phyloP scores from a whole-genome alignment of 2,329 filamentous ascomycete species.

The Didymella arachidicola region DNA sequence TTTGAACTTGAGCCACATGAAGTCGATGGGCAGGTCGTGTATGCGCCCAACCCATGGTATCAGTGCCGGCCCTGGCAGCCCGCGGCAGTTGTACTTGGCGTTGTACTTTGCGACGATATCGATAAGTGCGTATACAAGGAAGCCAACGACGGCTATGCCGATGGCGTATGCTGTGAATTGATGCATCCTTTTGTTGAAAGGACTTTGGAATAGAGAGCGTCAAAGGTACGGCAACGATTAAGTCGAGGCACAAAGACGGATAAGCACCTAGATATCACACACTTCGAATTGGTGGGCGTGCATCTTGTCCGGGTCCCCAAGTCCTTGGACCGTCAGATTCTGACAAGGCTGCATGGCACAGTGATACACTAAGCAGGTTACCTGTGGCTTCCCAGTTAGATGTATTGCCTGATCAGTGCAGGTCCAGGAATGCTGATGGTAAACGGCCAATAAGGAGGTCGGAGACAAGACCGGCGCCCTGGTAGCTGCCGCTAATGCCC shows the following conservation, averaged over 20 bases:
- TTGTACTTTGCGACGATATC: slow-evolving; percentile 49
- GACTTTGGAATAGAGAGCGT: not conserved
- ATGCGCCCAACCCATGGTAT: slow-evolving; percentile 49
- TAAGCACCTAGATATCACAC: slow-evolving; percentile 30
- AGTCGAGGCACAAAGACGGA: slow-evolving; percentile 13
- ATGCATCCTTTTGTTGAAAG: slow-evolving; percentile 47
- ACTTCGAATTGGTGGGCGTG: slow-evolving; percentile 7
- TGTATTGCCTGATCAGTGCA: slow-evolving; percentile 4
- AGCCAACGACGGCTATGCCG: slow-evolving; percentile 49
- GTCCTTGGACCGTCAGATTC: slow-evolving; percentile 18
- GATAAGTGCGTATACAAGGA: slow-evolving; percentile 46
- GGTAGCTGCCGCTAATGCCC: not conserved
- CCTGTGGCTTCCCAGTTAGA: not conserved
- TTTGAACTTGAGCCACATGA: slow-evolving; percentile 62
- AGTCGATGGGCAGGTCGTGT: slow-evolving; percentile 48
- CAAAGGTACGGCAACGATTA: slow-evolving; percentile 7
- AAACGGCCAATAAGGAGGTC: not conserved
- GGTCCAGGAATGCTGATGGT: not conserved
- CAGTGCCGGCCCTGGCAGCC: slow-evolving; percentile 53
- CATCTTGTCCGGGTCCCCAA: slow-evolving; percentile 36
- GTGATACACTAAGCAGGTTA: slow-evolving; percentile 2
- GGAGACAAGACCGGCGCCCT: not conserved
- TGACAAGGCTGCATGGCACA: slow-evolving; percentile 19
- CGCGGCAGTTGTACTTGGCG: slow-evolving; percentile 46
- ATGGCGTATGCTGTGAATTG: slow-evolving; percentile 49